These are phyloP conservation scores for Tulasnella sp. DNA, from an alignment of 768 basidiomycete species.

Conservation along the genomic window DNA sequence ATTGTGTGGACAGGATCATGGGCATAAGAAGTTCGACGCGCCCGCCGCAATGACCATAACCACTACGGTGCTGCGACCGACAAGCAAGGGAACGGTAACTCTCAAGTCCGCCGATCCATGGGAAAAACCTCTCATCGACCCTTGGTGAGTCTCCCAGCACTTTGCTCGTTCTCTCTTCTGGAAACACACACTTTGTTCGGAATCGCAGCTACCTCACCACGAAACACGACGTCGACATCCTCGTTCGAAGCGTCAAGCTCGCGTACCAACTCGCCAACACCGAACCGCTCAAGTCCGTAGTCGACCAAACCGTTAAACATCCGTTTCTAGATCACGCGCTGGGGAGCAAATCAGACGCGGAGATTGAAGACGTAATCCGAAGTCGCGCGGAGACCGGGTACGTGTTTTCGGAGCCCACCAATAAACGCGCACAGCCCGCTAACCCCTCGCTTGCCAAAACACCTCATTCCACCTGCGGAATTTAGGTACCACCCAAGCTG, in stretches of 20 bases:
- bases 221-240: constrained; percentile 19
- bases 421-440: neutral
- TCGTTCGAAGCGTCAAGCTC: constrained; percentile 24
- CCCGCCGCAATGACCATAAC: no score
- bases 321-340: constrained; percentile 53
- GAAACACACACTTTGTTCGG: no score
- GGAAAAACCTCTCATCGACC: no score
- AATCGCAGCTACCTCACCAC: constrained; percentile 12
- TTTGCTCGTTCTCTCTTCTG: no score
- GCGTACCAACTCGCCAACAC: constrained; percentile 12
- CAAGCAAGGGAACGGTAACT: no score
- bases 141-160: no score
- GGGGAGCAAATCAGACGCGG: constrained; percentile 42
- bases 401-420: neutral
- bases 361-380: constrained; percentile 46
- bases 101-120: no score
- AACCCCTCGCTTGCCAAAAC: neutral
- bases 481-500: constrained; percentile 43
- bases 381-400: constrained; percentile 49
- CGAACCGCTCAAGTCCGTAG: constrained; percentile 39
- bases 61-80: no score
- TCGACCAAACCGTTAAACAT: constrained; percentile 45
- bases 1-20: constrained; percentile 3
- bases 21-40: no score
- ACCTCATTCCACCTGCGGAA: neutral